A percentile compares a stretch with the other conserved stretches of the same genome.
Conservation (phyloP, 768 basidiomycete genomes). For the Bullera alba region DNA sequence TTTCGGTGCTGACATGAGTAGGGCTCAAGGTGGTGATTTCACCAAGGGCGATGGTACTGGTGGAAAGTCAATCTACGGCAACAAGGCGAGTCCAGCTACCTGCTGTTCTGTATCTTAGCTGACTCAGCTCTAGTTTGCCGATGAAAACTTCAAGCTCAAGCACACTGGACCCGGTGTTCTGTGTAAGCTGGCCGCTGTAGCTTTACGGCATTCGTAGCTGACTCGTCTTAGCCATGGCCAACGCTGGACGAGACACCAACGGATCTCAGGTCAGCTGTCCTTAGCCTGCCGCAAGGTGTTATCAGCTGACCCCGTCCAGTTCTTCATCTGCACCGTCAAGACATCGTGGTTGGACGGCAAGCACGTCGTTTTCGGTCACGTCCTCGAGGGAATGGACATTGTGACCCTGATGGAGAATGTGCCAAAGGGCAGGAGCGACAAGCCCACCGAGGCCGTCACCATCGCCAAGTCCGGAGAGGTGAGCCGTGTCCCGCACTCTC, state of each 20-base stretch:
- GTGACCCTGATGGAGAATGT: slow-evolving; percentile 67
- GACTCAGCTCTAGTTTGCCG: slow-evolving; percentile 59
- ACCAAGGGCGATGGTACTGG: slow-evolving; percentile 50
- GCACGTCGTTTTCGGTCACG: slow-evolving; percentile 90
- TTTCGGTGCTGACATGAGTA: neutral
- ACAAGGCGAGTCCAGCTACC: slow-evolving; percentile 44
- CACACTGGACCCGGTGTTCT: slow-evolving; percentile 71
- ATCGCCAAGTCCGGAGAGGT: slow-evolving; percentile 89
- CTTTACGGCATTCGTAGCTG: neutral
- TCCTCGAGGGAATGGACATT: slow-evolving; percentile 87
- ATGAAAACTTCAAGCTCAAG: slow-evolving; percentile 98
- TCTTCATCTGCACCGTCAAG: slow-evolving; percentile 87
- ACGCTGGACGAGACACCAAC: slow-evolving; percentile 89
- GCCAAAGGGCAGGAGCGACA: slow-evolving; percentile 62
- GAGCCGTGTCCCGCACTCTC: slow-evolving; percentile 10
- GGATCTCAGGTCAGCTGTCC: slow-evolving; percentile 71
- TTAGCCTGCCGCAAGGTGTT: slow-evolving; percentile 1
- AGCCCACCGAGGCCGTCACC: slow-evolving; percentile 66
- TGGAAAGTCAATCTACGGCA: slow-evolving; percentile 32
- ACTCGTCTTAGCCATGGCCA: slow-evolving; percentile 61
- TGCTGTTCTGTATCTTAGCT: neutral
- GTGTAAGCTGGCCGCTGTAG: slow-evolving; percentile 14
- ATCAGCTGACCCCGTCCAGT: slow-evolving; percentile 50
- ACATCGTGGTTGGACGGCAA: slow-evolving; percentile 87
- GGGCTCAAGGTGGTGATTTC: slow-evolving; percentile 91